Conservation (phyloP, 2,329 filamentous ascomycete species). For the Aspergillus sp. region DNA sequence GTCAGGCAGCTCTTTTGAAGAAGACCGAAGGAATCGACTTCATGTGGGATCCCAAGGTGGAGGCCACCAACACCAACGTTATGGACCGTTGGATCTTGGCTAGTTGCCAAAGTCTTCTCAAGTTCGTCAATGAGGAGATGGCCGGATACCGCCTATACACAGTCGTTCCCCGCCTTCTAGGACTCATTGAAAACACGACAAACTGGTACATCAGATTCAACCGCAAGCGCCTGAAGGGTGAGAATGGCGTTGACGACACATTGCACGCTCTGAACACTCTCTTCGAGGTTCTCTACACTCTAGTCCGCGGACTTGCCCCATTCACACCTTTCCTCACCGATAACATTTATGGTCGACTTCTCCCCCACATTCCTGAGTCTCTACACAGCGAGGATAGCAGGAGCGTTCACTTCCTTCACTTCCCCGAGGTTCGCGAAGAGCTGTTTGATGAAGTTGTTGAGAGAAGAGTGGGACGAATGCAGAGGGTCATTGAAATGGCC, state of each 20-base stretch:
- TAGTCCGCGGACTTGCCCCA: slow-evolving; percentile 83
- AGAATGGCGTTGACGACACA: slow-evolving; percentile 82
- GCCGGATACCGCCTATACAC: slow-evolving; percentile 78
- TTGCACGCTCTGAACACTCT: slow-evolving; percentile 88
- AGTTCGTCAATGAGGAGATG: slow-evolving; percentile 95
- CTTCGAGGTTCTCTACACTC: slow-evolving; percentile 88
- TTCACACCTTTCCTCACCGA: slow-evolving; percentile 97
- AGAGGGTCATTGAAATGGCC: slow-evolving; percentile 88
- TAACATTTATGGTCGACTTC: slow-evolving; percentile 82
- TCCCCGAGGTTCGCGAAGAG: slow-evolving; percentile 84
- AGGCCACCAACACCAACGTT: slow-evolving; percentile 78
- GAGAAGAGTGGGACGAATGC: slow-evolving; percentile 85
- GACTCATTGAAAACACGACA: slow-evolving; percentile 89
- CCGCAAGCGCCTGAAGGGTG: slow-evolving; percentile 84
- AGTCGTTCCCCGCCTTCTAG: slow-evolving; percentile 80
- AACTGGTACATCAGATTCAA: slow-evolving; percentile 99
- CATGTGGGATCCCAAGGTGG: slow-evolving; percentile 72
- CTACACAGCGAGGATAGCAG: slow-evolving; percentile 70
- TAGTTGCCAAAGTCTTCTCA: slow-evolving; percentile 83
- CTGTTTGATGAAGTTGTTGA: slow-evolving; percentile 86
- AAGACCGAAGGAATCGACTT: slow-evolving; percentile 79
- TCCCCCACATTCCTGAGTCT: slow-evolving; percentile 75
- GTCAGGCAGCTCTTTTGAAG: slow-evolving; percentile 80
- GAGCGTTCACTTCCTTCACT: slow-evolving; percentile 89
- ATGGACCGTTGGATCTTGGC: slow-evolving; percentile 97